Evolutionary conservation across 495 filamentous ascomycete genomes (phyloP), one percentile per base, ranked within the genome.

Genomic region (Chaetomium fimeti): DNA sequence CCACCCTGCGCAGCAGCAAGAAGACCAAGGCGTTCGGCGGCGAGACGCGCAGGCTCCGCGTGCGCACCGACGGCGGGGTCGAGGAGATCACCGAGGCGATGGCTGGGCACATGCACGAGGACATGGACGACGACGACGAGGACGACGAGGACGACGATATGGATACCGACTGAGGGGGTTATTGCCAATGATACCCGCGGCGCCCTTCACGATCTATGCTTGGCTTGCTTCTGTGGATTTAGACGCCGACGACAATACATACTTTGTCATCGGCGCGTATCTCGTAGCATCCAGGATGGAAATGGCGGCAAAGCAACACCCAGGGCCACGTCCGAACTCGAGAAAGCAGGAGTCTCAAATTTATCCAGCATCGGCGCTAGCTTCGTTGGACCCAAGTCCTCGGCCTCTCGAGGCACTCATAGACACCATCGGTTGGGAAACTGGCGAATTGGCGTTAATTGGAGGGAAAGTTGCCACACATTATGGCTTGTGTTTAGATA

Each of bases 21-120:
- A 72, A 78, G 73, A 75, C 59, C 68, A 79, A 75, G 75, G 80
- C 79, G 18, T 84, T 84, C 71, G 82, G 81, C 29, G 79, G 81
- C 75, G 86, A 89, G 80, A 82, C 82, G 80, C 73, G 82, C 68
- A 87, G 87, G 76, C 79, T 84, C 68, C 79, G 80, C 62, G 71
- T 89, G 57, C 78, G 87, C 72, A 85, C 88, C 68, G 86, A 88
- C 70, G 88, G 88, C 25, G 85, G 82, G 38, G 83, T 87, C 65
- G 82, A 89, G 78, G 80, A 86, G 69, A 66, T 79, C 28, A 73
- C 74, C 59, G 77, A 77, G 66, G 58, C 60, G 20, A 22, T 63
- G 12, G 66, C 40, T 20, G 74, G 67, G 0, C 45, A 61, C 12
- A 59, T 63, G 13, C 54, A 60, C 51, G 69, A 60, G 22, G 72